Evolutionary conservation across 805 yeast genomes (phyloP).

Genomic region (Komagataella populi): DNA sequence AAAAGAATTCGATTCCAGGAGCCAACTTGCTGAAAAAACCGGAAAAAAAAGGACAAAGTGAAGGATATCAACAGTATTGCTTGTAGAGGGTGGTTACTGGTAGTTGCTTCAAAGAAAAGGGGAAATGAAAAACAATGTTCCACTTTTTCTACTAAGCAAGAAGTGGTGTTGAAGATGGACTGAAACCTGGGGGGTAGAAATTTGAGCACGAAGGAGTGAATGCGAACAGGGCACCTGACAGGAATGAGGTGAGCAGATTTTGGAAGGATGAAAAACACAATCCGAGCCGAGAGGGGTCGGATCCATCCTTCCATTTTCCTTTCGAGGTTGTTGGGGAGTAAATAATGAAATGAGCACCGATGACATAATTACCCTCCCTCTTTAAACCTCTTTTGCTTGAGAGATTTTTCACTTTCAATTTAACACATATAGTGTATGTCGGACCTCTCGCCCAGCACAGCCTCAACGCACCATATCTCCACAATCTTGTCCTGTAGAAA

Average conservation of each 20-base stretch:
- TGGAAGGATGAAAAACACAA: not conserved
- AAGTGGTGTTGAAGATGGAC: not conserved
- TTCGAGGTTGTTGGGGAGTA: not conserved
- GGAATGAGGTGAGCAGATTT: not conserved
- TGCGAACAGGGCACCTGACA: not conserved
- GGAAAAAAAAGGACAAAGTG: not conserved
- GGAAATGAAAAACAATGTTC: not conserved
- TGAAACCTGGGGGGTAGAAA: not conserved
- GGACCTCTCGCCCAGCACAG: not conserved
- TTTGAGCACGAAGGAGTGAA: not conserved
- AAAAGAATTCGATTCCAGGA: not conserved
- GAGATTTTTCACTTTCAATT: not conserved
- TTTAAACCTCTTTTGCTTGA: not conserved
- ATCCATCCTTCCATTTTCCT: not conserved
- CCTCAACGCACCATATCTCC: not conserved
- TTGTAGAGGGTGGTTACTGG: not conserved
- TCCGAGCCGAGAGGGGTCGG: not conserved
- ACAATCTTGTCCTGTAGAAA: not conserved
- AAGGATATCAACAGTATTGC: not conserved
- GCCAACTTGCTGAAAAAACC: not conserved
- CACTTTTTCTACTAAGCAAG: not conserved
- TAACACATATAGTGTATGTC: not conserved
- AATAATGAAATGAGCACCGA: not conserved
- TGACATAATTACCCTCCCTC: not conserved
- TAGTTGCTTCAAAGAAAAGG: not conserved